Evolutionary conservation across 345 rosid genomes (phyloP).

Genomic region (Euphorbia peplus): DNA sequence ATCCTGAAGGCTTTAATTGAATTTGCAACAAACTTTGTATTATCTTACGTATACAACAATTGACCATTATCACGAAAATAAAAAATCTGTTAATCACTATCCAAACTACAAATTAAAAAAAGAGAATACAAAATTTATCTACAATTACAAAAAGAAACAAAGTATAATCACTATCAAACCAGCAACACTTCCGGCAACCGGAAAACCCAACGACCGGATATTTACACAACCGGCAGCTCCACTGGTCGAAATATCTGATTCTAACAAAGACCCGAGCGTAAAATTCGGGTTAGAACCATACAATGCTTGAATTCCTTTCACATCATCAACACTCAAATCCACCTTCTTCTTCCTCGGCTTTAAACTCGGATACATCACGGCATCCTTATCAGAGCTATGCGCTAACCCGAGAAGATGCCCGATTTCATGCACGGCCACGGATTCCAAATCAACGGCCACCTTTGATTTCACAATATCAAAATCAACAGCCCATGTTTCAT

Average conservation of each 20-base stretch:
- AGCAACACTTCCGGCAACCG: conserved; percentile 15
- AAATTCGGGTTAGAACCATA: conserved; percentile 79
- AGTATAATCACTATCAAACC: background rate
- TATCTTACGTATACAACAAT: background rate
- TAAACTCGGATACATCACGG: conserved; percentile 89
- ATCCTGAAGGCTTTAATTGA: too few relatives aligned
- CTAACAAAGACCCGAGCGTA: conserved; percentile 44
- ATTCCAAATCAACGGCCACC: conserved; percentile 77
- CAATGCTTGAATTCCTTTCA: conserved; percentile 68
- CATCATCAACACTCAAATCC: conserved; percentile 54
- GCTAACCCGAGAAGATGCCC: conserved; percentile 78
- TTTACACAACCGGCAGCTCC: conserved; percentile 31
- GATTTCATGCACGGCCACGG: conserved; percentile 82
- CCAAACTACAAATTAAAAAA: background rate
- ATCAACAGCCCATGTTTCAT: conserved; percentile 83
- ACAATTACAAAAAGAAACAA: conserved; percentile 1
- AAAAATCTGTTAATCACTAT: background rate
- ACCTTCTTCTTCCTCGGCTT: conserved; percentile 64
- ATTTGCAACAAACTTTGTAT: too few relatives aligned
- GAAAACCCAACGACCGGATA: conserved; percentile 15
- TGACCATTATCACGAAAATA: background rate
- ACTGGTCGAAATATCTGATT: conserved; percentile 60
- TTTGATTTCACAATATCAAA: conserved; percentile 49
- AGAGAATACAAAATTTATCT: background rate
- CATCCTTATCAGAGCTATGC: conserved; percentile 56